Evolutionary conservation across 208 protist genomes (phyloP).

Genomic region (Trypanosoma rangeli): DNA sequence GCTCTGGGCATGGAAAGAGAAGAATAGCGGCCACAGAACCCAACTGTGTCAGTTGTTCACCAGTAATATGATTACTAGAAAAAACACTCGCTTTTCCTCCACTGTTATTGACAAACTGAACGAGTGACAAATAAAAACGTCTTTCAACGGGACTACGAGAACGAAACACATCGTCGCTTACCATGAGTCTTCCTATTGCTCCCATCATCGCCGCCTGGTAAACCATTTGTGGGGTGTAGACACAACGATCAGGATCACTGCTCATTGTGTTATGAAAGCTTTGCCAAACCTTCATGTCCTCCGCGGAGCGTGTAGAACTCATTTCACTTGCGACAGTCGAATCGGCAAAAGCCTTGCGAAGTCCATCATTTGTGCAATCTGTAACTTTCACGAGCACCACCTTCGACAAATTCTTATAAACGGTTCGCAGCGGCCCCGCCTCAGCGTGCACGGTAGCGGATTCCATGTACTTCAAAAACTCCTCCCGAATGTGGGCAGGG

Average conservation of each 20-base stretch:
- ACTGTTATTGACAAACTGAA: slow-evolving; percentile 83
- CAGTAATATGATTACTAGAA: slow-evolving; percentile 94
- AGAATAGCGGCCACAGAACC: slow-evolving; percentile 94
- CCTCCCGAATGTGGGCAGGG: slow-evolving; percentile 93
- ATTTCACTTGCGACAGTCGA: slow-evolving; percentile 71
- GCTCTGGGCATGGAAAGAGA: slow-evolving; percentile 85
- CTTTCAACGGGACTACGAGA: slow-evolving; percentile 77
- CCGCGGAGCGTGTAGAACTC: slow-evolving; percentile 84
- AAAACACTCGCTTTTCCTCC: slow-evolving; percentile 91
- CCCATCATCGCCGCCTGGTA: slow-evolving; percentile 72
- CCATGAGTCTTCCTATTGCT: slow-evolving; percentile 86
- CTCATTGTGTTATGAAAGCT: slow-evolving; percentile 94
- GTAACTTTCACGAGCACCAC: slow-evolving; percentile 90
- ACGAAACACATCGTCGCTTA: slow-evolving; percentile 94
- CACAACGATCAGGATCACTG: slow-evolving; percentile 80
- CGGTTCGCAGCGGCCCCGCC: slow-evolving; percentile 52
- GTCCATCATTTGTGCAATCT: slow-evolving; percentile 79
- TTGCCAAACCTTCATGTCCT: slow-evolving; percentile 93
- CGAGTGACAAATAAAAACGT: slow-evolving; percentile 90
- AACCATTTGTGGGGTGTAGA: slow-evolving; percentile 94
- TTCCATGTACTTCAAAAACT: slow-evolving; percentile 74
- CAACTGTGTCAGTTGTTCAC: slow-evolving; percentile 93
- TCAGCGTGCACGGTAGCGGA: slow-evolving; percentile 39
- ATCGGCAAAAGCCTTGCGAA: slow-evolving; percentile 91
- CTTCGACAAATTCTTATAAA: slow-evolving; percentile 89